phyloP scores from a whole-genome alignment of 1,139 yeast species.

The Diutina mesorugosa region DNA sequence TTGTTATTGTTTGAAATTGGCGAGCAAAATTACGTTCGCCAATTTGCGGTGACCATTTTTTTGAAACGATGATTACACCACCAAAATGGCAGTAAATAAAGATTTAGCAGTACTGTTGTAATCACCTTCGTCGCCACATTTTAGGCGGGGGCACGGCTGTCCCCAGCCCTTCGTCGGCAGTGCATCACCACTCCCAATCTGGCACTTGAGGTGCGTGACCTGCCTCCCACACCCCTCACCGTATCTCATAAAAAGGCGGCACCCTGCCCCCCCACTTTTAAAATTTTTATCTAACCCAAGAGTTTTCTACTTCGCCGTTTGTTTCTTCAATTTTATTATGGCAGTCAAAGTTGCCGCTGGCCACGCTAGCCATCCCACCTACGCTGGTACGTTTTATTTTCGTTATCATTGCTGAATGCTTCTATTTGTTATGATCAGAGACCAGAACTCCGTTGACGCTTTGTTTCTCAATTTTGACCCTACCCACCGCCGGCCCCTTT shows the following conservation, averaged over 20 bases:
- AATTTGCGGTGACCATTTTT: no score
- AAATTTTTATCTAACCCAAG: not conserved
- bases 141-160: not conserved
- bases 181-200: not conserved
- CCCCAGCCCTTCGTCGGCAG: not conserved
- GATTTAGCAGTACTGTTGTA: no score
- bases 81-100: no score
- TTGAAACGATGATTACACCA: no score
- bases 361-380: conserved; percentile 27
- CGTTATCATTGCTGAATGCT: not conserved
- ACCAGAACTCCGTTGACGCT: no score
- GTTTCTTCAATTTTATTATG: conserved; percentile 14
- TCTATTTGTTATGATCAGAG: conserved; percentile 1
- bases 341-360: conserved; percentile 14
- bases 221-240: not conserved
- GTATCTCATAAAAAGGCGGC: not conserved
- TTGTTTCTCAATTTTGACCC: no score
- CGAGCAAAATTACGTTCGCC: no score
- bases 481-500: no score
- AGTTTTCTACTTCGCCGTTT: not conserved
- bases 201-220: not conserved
- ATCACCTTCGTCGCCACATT: no score
- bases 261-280: not conserved
- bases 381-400: conserved; percentile 31
- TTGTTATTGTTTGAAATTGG: no score